Percentiles rank a stretch among this genome's conserved stretches.
Conservation (phyloP, 495 filamentous ascomycete species). For the Aspergillus olivimuriae region DNA sequence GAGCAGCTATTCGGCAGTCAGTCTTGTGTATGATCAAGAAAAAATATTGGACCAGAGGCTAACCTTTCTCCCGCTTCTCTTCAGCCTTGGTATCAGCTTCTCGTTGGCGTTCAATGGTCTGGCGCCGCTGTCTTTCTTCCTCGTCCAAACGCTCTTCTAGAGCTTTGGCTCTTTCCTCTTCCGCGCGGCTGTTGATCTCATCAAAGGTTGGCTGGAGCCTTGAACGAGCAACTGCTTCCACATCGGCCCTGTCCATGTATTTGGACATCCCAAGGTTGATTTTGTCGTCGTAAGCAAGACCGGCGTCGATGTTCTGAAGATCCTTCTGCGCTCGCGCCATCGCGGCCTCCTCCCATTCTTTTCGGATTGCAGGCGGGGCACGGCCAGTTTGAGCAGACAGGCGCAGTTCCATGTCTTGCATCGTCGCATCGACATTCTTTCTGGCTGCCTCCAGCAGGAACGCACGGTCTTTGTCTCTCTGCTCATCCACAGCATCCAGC, state of each 20-base stretch:
- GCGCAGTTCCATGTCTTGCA: constrained; percentile 74
- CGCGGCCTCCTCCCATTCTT: constrained; percentile 75
- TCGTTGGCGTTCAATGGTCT: constrained; percentile 45
- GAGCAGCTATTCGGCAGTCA: constrained; percentile 37
- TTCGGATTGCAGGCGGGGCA: constrained; percentile 58
- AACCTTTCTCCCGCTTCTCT: constrained; percentile 47
- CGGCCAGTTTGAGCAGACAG: constrained; percentile 73
- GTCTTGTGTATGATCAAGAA: not conserved
- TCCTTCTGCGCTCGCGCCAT: constrained; percentile 55
- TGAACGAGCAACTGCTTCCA: constrained; percentile 72
- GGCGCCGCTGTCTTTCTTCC: constrained; percentile 40
- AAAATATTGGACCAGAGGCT: constrained; percentile 10
- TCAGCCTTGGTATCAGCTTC: constrained; percentile 47
- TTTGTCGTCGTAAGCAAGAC: constrained; percentile 50
- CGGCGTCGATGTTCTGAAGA: constrained; percentile 54
- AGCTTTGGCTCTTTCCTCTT: constrained; percentile 56
- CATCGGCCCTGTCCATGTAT: constrained; percentile 69
- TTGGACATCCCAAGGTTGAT: constrained; percentile 77
- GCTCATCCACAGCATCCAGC: constrained; percentile 61
- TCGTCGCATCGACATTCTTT: constrained; percentile 71
- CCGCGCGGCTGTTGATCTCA: constrained; percentile 73
- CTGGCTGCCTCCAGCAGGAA: constrained; percentile 71
- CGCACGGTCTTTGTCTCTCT: constrained; percentile 69
- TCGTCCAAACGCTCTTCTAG: constrained; percentile 50
- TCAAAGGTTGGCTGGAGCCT: constrained; percentile 88